Evolutionary conservation across 2,329 filamentous ascomycete species (phyloP).

Genomic region (Westerdykella ornata): DNA sequence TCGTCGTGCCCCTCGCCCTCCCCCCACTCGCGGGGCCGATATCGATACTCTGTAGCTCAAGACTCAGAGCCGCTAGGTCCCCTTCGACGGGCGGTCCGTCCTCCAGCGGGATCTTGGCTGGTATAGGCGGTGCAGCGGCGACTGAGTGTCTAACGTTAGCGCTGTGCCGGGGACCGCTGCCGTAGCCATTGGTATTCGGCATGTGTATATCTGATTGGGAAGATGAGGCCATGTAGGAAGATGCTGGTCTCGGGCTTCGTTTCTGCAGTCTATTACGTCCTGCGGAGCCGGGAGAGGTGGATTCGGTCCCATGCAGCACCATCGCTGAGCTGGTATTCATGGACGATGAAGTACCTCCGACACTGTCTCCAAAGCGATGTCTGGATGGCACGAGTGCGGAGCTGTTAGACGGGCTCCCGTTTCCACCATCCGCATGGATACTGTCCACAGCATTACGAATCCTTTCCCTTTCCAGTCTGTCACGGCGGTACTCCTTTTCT

Average conservation of each 20-base stretch:
- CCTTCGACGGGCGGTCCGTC: conserved; percentile 34
- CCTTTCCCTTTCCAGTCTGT: conserved; percentile 28
- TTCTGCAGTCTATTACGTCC: conserved; percentile 27
- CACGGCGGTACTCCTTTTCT: conserved; percentile 29
- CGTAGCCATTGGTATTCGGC: conserved; percentile 27
- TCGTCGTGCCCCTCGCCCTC: conserved; percentile 11
- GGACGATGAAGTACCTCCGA: not conserved
- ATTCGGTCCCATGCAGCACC: conserved; percentile 20
- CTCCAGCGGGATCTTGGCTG: conserved; percentile 61
- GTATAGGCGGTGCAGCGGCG: conserved; percentile 53
- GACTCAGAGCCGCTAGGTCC: conserved; percentile 55
- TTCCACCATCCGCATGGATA: conserved; percentile 14
- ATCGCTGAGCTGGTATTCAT: conserved; percentile 14
- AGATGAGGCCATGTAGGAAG: conserved; percentile 14
- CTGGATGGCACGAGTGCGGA: conserved; percentile 27
- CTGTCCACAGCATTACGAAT: conserved; percentile 26
- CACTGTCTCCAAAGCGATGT: conserved; percentile 15
- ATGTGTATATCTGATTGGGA: conserved; percentile 12
- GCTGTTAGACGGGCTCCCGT: conserved; percentile 9
- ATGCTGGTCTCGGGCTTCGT: conserved; percentile 17
- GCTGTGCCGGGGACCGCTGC: conserved; percentile 22
- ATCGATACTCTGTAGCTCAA: conserved; percentile 58
- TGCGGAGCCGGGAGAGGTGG: conserved; percentile 11
- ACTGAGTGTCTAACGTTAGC: conserved; percentile 11
- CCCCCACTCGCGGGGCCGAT: conserved; percentile 33